Evolutionary conservation across 441 rosid genomes (phyloP).

Genomic region (Gossypium davidsonii): DNA sequence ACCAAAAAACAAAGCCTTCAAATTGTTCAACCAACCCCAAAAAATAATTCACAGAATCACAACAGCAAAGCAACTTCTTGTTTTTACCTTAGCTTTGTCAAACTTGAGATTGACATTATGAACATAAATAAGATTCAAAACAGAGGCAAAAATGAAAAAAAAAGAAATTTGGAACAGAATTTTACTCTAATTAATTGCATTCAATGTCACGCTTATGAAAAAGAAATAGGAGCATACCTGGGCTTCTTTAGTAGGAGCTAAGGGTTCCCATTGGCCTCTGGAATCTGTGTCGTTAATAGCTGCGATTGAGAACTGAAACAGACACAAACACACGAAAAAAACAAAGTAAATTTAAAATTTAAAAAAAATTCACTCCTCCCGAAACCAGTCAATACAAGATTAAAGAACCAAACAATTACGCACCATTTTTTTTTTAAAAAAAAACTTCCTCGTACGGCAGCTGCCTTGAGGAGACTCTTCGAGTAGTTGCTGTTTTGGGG

Average conservation of each 20-base stretch:
- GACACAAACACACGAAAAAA: background rate
- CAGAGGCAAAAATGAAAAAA: background rate
- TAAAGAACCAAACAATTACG: conserved; percentile 12
- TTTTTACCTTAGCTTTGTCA: background rate
- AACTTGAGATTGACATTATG: background rate
- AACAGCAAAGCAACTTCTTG: background rate
- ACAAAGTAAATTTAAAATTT: background rate
- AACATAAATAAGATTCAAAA: background rate
- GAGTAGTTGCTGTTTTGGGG: conserved; percentile 11
- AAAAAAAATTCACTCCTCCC: conserved; percentile 5
- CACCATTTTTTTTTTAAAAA: conserved; percentile 32
- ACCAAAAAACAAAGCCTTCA: background rate
- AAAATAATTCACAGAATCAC: background rate
- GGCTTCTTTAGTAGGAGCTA: conserved; percentile 97
- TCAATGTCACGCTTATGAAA: background rate
- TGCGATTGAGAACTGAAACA: conserved; percentile 74
- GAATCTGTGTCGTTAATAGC: conserved; percentile 94
- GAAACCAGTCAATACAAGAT: background rate
- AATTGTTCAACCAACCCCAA: background rate
- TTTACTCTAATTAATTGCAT: background rate
- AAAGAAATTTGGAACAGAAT: conserved; percentile 7
- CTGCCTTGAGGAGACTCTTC: conserved; percentile 2
- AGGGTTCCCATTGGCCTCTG: conserved; percentile 82
- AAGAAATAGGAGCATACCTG: conserved; percentile 44
- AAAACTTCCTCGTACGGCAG: conserved; percentile 2